Percentiles rank a stretch among this genome's conserved stretches.
These are phyloP conservation scores for Talaromyces piceae DNA, from an alignment of 2,329 filamentous ascomycete genomes.

Conservation along the genomic window DNA sequence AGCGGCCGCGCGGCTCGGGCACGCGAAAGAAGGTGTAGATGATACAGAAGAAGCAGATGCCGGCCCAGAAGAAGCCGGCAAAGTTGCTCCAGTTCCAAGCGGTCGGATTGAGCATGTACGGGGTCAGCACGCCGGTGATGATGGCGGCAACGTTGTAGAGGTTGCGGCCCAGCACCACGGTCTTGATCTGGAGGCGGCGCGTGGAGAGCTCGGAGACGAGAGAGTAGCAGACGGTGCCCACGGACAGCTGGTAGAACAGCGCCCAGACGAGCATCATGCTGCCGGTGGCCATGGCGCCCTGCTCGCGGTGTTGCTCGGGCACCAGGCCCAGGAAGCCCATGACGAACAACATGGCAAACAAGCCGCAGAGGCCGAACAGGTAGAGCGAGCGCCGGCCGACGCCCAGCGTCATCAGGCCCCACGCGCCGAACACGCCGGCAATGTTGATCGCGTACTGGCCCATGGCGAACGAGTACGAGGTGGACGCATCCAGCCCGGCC, in stretches of 20 bases:
- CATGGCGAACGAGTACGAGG: constrained; percentile 51
- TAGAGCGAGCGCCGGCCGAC: constrained; percentile 71
- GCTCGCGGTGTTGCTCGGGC: constrained; percentile 49
- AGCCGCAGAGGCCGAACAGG: constrained; percentile 63
- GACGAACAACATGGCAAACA: constrained; percentile 70
- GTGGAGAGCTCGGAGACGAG: constrained; percentile 80
- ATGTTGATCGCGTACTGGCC: constrained; percentile 63
- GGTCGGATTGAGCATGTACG: constrained; percentile 85
- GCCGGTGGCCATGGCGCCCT: constrained; percentile 69
- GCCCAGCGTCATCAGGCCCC: constrained; percentile 68
- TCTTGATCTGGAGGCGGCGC: constrained; percentile 80
- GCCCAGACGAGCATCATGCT: constrained; percentile 79
- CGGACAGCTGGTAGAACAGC: constrained; percentile 74
- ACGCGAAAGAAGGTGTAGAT: constrained; percentile 75
- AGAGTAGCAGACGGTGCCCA: constrained; percentile 85
- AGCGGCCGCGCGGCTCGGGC: constrained; percentile 70
- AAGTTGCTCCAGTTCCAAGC: constrained; percentile 86
- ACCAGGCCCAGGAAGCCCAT: constrained; percentile 79
- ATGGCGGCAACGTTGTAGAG: constrained; percentile 78
- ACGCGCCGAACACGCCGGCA: constrained; percentile 72
- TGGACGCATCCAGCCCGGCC: constrained; percentile 44
- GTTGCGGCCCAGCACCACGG: constrained; percentile 76
- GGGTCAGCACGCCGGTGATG: constrained; percentile 71
- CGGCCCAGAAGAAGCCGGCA: constrained; percentile 82
- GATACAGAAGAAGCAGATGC: constrained; percentile 71